These are phyloP conservation scores for Avena sativa DNA, from an alignment of 176 grass and related monocot species.

Conservation along the genomic window DNA sequence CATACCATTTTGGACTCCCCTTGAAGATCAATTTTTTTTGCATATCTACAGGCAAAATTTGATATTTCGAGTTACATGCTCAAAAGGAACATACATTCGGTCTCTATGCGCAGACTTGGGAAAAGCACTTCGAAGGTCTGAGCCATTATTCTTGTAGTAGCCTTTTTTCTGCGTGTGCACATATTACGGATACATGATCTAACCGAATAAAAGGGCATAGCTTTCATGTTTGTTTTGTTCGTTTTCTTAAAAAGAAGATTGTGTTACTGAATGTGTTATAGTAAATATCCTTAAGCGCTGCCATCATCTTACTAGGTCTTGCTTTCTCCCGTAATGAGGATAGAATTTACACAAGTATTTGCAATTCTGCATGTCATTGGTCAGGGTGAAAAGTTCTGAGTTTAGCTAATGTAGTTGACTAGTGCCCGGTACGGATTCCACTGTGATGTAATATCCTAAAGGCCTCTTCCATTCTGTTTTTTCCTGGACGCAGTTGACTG, in stretches of 20 bases:
- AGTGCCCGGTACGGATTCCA: neutral
- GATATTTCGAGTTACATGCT: conserved; percentile 94
- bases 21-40: neutral
- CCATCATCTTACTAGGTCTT: neutral
- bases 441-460: neutral
- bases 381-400: neutral
- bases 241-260: conserved; percentile 23
- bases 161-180: neutral
- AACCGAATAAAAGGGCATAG: conserved; percentile 3
- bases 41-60: conserved; percentile 79
- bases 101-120: conserved; percentile 98
- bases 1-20: neutral
- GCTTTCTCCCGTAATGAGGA: neutral
- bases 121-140: conserved; percentile 88
- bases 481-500: neutral
- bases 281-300: neutral
- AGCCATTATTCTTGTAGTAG: neutral
- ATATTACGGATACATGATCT: conserved; percentile 7
- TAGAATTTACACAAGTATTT: conserved; percentile 9
- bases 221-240: neutral
- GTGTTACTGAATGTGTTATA: neutral
- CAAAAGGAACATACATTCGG: conserved; percentile 95
- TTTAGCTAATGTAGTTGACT: neutral
- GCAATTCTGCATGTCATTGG: neutral
- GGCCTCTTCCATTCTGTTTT: neutral